Evolutionary conservation across 257 asterid species (phyloP).

Genomic region (Salvia splendens): DNA sequence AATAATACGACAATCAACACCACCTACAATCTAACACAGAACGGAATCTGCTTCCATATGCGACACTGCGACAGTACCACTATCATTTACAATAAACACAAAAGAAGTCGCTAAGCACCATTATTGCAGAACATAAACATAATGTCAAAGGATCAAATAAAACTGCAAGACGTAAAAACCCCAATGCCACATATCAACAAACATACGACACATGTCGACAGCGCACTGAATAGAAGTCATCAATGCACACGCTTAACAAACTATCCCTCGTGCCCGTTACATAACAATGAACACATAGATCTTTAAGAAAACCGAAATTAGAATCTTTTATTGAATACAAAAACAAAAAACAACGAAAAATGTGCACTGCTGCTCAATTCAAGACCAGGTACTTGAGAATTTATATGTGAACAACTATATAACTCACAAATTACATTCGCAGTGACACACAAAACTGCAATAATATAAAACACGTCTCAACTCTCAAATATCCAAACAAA

Average conservation of each 20-base stretch:
- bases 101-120: constrained; percentile 13
- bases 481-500: not conserved
- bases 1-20: constrained; percentile 3
- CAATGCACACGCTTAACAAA: not conserved
- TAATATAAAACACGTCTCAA: not conserved
- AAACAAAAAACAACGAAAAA: no score
- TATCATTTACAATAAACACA: not conserved
- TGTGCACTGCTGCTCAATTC: not conserved
- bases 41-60: not conserved
- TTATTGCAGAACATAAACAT: not conserved
- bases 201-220: not conserved
- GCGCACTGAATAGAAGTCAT: not conserved
- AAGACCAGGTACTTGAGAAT: constrained; percentile 16
- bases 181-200: constrained; percentile 17
- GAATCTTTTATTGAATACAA: no score
- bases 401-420: not conserved
- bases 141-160: not conserved
- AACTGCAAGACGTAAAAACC: not conserved
- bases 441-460: not conserved
- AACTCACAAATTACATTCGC: not conserved
- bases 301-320: no score
- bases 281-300: not conserved
- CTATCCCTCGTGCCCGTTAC: not conserved
- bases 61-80: not conserved
- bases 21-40: not conserved